A percentile compares a stretch with the other conserved stretches of the same genome.
Evolutionary conservation across 257 asterid species (phyloP).

Genomic region (Scutellaria galericulata): DNA sequence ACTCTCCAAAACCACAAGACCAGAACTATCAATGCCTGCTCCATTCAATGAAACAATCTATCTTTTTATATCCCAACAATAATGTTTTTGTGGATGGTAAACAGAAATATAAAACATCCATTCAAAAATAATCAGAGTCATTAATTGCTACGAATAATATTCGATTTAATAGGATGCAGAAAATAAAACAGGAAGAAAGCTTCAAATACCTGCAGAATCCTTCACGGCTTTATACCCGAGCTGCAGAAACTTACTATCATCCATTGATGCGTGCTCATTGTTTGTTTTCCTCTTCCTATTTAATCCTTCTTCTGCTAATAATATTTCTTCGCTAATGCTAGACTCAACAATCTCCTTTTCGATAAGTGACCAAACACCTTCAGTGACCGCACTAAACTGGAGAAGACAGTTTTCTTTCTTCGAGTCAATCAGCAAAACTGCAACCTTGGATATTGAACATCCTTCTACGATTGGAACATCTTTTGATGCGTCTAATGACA

Average conservation of each 20-base stretch:
- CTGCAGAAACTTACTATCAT: constrained; percentile 44
- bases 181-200: background rate
- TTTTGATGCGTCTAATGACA: constrained; percentile 50
- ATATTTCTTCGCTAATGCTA: constrained; percentile 17
- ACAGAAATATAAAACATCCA: background rate
- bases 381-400: constrained; percentile 44
- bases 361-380: constrained; percentile 72
- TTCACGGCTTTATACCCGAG: constrained; percentile 54
- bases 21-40: constrained; percentile 56
- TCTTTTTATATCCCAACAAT: background rate
- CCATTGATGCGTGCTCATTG: constrained; percentile 24
- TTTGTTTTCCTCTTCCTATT: constrained; percentile 46
- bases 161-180: background rate
- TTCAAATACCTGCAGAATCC: constrained; percentile 51
- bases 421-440: constrained; percentile 61
- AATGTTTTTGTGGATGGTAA: background rate
- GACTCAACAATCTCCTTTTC: constrained; percentile 47
- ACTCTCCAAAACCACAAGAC: constrained; percentile 62
- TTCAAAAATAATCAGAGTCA: background rate
- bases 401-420: constrained; percentile 57
- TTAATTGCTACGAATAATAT: background rate
- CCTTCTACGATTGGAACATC: constrained; percentile 45
- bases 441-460: constrained; percentile 60
- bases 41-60: constrained; percentile 36
- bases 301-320: constrained; percentile 23